These are phyloP conservation scores for Wickerhamomyces xylosicus DNA, from an alignment of 805 yeast genomes.

Conservation along the genomic window DNA sequence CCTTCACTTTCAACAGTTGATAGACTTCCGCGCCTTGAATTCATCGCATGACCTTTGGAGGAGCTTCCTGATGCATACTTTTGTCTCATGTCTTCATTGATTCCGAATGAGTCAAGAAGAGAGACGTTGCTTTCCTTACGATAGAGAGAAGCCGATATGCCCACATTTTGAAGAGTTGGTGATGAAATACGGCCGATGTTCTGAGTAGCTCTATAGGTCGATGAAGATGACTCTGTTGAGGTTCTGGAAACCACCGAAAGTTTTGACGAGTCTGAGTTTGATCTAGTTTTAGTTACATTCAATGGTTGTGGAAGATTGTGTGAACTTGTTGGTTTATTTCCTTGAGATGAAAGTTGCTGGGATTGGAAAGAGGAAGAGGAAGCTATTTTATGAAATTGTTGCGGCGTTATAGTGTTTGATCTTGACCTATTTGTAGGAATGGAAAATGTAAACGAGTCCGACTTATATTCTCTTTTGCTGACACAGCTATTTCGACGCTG, in stretches of 20 bases:
- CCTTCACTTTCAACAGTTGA: background rate
- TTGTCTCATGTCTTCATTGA: background rate
- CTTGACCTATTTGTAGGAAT: background rate
- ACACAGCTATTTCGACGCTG: background rate
- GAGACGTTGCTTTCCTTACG: background rate
- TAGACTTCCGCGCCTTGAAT: background rate
- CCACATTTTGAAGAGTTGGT: background rate
- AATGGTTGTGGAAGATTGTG: background rate
- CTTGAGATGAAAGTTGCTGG: background rate
- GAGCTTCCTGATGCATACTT: background rate
- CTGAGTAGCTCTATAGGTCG: background rate
- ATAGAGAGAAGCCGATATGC: background rate
- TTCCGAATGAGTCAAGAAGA: background rate
- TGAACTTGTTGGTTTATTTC: background rate
- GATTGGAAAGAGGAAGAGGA: background rate
- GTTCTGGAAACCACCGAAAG: background rate
- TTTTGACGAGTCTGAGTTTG: background rate
- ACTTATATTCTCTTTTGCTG: background rate
- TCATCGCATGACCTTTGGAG: background rate
- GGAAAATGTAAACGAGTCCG: background rate
- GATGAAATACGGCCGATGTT: background rate
- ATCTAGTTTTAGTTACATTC: background rate
- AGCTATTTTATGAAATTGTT: background rate
- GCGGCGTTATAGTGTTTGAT: background rate
- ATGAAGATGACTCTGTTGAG: background rate